Conservation (phyloP, 352 stramenopile genomes). For the Pythium aquatile region DNA sequence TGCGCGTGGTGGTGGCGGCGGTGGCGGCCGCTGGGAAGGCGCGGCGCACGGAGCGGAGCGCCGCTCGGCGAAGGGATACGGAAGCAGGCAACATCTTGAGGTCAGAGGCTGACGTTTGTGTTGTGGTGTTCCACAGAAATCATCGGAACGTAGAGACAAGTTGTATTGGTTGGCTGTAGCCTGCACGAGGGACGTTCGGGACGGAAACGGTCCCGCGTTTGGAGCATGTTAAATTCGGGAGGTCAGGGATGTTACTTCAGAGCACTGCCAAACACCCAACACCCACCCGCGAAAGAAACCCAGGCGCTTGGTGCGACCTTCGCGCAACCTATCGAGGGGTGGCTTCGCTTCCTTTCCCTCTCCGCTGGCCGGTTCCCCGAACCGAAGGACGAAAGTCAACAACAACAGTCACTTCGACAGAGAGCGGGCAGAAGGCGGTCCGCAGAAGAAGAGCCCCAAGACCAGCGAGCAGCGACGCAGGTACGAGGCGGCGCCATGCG, state of each 20-base stretch:
- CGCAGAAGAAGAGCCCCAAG: background rate
- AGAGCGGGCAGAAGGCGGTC: slow-evolving; percentile 8
- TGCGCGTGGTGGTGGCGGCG: background rate
- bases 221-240: background rate
- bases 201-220: slow-evolving; percentile 19
- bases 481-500: background rate
- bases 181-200: slow-evolving; percentile 20
- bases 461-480: background rate
- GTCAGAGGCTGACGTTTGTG: slow-evolving; percentile 11
- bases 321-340: slow-evolving; percentile 12
- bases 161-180: slow-evolving; percentile 28
- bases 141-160: slow-evolving; percentile 3
- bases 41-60: slow-evolving; percentile 16
- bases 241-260: slow-evolving; percentile 1
- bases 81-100: slow-evolving; percentile 32
- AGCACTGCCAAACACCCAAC: background rate
- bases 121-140: slow-evolving; percentile 20
- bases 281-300: slow-evolving; percentile 2
- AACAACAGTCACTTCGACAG: slow-evolving; percentile 20
- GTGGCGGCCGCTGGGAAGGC: slow-evolving; percentile 3
- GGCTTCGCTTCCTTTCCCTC: slow-evolving; percentile 5
- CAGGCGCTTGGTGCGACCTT: slow-evolving; percentile 25
- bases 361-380: background rate
- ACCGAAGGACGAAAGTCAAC: slow-evolving; percentile 23
- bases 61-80: slow-evolving; percentile 31